These are phyloP conservation scores for Arxiozyma slooffiae DNA, from an alignment of 1,139 yeast species.

Conservation along the genomic window DNA sequence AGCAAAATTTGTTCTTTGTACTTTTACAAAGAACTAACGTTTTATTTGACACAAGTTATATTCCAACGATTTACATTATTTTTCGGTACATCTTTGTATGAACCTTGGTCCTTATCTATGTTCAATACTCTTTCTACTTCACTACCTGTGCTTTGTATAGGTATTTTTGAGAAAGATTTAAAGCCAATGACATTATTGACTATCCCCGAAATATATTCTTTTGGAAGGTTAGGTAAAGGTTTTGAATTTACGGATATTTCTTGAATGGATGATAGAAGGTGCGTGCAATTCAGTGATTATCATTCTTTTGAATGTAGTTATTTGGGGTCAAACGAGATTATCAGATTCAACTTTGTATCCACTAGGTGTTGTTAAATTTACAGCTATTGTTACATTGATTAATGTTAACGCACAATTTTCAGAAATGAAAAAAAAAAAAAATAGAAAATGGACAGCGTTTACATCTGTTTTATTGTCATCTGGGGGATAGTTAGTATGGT, in stretches of 20 bases:
- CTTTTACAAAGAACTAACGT: constrained; percentile 86
- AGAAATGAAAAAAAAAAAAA: constrained; percentile 76
- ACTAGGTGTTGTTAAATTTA: constrained; percentile 64
- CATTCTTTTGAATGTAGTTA: constrained; percentile 53
- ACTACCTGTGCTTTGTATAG: constrained; percentile 80
- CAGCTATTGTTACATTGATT: constrained; percentile 61
- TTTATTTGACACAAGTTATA: constrained; percentile 78
- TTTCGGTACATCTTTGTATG: constrained; percentile 89
- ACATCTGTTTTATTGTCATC: constrained; percentile 65
- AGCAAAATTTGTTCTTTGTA: constrained; percentile 81
- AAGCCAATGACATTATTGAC: constrained; percentile 81
- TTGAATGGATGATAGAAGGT: constrained; percentile 74
- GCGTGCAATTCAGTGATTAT: constrained; percentile 63
- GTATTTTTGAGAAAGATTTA: constrained; percentile 91
- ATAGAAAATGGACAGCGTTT: constrained; percentile 62
- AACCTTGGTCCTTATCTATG: constrained; percentile 95
- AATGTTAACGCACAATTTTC: constrained; percentile 70
- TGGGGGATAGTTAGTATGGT: constrained; percentile 86
- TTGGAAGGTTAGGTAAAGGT: constrained; percentile 66
- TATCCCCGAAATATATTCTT: constrained; percentile 78
- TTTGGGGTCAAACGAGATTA: constrained; percentile 61
- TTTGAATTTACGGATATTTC: constrained; percentile 61
- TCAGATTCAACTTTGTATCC: constrained; percentile 74
- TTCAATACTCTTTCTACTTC: constrained; percentile 93
- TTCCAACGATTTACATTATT: constrained; percentile 82